Percentiles rank a stretch among this genome's conserved stretches.
These are phyloP conservation scores for Coemansia sp. DNA, from an alignment of 192 early-diverging fungal genomes.

Conservation along the genomic window DNA sequence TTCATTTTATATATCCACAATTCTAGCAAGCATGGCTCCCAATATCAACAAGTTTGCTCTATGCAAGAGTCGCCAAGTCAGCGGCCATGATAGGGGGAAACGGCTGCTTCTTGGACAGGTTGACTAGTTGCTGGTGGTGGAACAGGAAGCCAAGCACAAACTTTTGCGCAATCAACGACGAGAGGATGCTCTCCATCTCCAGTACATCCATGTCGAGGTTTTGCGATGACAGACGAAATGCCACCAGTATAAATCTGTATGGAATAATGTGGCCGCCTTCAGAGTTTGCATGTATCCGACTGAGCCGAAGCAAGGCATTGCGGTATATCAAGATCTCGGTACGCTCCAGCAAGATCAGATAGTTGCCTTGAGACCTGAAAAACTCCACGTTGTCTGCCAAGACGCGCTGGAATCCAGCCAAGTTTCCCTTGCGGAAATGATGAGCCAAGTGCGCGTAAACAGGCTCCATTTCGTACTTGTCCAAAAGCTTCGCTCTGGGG, in stretches of 20 bases:
- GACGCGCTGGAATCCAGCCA: slow-evolving; percentile 40
- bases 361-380: slow-evolving; percentile 53
- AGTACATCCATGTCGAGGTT: slow-evolving; percentile 39
- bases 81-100: slow-evolving; percentile 34
- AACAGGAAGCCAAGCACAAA: slow-evolving; percentile 46
- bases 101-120: slow-evolving; percentile 35
- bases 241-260: slow-evolving; percentile 34
- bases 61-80: not conserved
- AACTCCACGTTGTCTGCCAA: slow-evolving; percentile 44
- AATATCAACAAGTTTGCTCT: not conserved
- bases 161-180: slow-evolving; percentile 49
- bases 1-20: too few relatives aligned
- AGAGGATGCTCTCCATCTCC: slow-evolving; percentile 50
- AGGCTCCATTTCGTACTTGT: slow-evolving; percentile 49
- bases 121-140: slow-evolving; percentile 49
- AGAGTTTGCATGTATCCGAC: not conserved
- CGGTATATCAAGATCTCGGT: slow-evolving; percentile 48
- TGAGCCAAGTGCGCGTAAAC: slow-evolving; percentile 29
- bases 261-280: slow-evolving; percentile 20
- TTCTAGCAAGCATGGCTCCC: too few relatives aligned
- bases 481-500: slow-evolving; percentile 21
- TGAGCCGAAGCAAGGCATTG: slow-evolving; percentile 26
- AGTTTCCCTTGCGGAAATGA: slow-evolving; percentile 41
- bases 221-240: slow-evolving; percentile 36
- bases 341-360: slow-evolving; percentile 47